Conservation (phyloP, 768 basidiomycete genomes). For the Tulasnella sp. region DNA sequence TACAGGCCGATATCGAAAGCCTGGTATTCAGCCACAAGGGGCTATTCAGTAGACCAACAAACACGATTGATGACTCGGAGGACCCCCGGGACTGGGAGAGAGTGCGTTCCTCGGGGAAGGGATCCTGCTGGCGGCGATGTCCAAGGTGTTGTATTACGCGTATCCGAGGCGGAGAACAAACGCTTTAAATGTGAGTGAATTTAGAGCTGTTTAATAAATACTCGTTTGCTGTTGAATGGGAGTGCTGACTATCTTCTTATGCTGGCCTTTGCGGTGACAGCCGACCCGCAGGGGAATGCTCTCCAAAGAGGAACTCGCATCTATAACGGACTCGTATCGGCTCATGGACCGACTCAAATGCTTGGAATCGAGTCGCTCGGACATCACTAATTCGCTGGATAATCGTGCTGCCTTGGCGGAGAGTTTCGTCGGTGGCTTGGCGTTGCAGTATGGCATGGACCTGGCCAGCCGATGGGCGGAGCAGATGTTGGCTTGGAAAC, state of each 20-base stretch:
- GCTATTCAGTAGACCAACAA: background rate
- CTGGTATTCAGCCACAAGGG: conserved; percentile 25
- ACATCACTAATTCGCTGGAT: background rate
- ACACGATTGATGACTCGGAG: background rate
- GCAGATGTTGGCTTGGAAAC: background rate
- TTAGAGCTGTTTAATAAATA: background rate
- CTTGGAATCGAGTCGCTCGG: background rate
- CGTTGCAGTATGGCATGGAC: background rate
- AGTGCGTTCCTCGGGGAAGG: conserved; percentile 22
- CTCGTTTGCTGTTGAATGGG: no score
- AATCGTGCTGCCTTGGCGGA: background rate
- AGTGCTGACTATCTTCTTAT: background rate
- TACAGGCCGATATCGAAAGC: background rate
- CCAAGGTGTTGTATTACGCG: conserved; percentile 9
- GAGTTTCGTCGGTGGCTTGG: conserved; percentile 6
- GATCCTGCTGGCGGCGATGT: background rate
- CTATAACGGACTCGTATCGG: conserved; percentile 4
- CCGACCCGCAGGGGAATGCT: background rate
- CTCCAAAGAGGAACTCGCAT: conserved; percentile 18
- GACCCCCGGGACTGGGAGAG: conserved; percentile 20
- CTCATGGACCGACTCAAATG: conserved; percentile 5
- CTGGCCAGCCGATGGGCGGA: background rate
- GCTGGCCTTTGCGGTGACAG: background rate
- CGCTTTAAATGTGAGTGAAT: background rate
- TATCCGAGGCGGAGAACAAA: background rate